Conservation (phyloP, 306 rosid species). For the Cucurbita pepo region DNA sequence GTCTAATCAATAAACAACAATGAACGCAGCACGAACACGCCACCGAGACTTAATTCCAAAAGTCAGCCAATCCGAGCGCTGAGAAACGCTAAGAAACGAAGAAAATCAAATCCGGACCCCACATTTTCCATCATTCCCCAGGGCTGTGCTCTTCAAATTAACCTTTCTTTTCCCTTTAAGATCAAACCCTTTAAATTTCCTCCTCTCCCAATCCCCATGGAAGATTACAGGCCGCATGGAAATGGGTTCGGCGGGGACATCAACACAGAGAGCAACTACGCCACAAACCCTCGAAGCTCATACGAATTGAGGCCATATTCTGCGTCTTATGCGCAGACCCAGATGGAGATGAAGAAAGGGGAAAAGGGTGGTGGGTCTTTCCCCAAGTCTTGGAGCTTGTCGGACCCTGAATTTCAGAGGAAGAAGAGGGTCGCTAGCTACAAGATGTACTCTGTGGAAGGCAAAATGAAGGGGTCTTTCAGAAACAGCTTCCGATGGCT, state of each 20-base stretch:
- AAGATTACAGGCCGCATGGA: constrained; percentile 48
- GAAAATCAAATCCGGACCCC: not conserved
- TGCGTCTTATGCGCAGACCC: constrained; percentile 16
- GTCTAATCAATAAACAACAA: not conserved
- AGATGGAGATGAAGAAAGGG: constrained; percentile 17
- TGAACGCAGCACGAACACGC: not conserved
- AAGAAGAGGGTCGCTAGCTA: constrained; percentile 48
- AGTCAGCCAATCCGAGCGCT: not conserved
- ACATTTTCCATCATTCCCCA: not conserved
- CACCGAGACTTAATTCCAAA: not conserved
- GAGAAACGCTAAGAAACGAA: too few species aligned
- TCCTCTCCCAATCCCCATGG: not conserved
- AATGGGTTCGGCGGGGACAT: constrained; percentile 5
- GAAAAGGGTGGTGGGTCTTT: constrained; percentile 7
- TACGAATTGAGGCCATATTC: constrained; percentile 34
- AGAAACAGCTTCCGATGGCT: constrained; percentile 48
- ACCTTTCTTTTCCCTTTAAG: not conserved
- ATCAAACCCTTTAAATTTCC: not conserved
- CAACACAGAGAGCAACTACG: constrained; percentile 22
- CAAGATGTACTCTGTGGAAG: constrained; percentile 40
- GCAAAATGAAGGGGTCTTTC: constrained; percentile 50
- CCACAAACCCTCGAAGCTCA: constrained; percentile 11
- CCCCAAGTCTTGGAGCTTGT: constrained; percentile 33
- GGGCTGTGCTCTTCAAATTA: not conserved
- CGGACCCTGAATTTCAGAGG: constrained; percentile 49